Percentiles rank a stretch among this genome's conserved stretches.
These are phyloP conservation scores for Teunomyces gatunensis DNA, from an alignment of 805 yeast genomes.

Conservation along the genomic window DNA sequence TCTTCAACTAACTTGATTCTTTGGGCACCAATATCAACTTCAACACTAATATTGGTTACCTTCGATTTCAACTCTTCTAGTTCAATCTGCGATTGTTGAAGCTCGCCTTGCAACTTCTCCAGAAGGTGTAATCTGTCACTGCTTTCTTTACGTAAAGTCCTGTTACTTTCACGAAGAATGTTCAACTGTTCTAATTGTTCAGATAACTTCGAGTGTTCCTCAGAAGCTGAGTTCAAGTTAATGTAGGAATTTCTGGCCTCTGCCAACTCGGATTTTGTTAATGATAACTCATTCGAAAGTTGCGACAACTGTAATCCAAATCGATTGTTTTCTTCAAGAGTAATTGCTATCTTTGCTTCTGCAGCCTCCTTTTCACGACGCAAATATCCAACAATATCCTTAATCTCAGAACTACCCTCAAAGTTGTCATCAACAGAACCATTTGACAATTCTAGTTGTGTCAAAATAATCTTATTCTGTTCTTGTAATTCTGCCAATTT, in stretches of 20 bases:
- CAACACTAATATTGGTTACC: conserved; percentile 33
- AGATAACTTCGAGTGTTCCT: conserved; percentile 46
- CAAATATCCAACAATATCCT: conserved; percentile 57
- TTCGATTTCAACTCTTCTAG: conserved; percentile 47
- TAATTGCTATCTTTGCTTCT: conserved; percentile 45
- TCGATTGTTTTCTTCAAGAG: conserved; percentile 51
- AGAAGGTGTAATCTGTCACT: conserved; percentile 18
- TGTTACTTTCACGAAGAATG: conserved; percentile 65
- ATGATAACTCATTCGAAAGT: conserved; percentile 49
- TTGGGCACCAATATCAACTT: conserved; percentile 48
- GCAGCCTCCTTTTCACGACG: conserved; percentile 75
- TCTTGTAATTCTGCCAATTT: conserved; percentile 55
- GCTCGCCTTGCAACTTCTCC: conserved; percentile 37
- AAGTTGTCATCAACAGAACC: conserved; percentile 8
- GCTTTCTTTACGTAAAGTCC: conserved; percentile 56
- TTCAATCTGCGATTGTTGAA: conserved; percentile 27
- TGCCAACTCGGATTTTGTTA: conserved; percentile 47
- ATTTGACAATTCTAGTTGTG: conserved; percentile 55
- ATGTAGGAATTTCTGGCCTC: conserved; percentile 9
- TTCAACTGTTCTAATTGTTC: conserved; percentile 57
- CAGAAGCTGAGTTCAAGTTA: conserved; percentile 27
- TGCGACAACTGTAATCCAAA: conserved; percentile 50
- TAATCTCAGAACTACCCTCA: conserved; percentile 9
- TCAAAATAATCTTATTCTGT: conserved; percentile 68
- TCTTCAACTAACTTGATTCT: conserved; percentile 46